Evolutionary conservation across 139 green algal genomes (phyloP).

Genomic region (Deuterostichococcus epilithicus): DNA sequence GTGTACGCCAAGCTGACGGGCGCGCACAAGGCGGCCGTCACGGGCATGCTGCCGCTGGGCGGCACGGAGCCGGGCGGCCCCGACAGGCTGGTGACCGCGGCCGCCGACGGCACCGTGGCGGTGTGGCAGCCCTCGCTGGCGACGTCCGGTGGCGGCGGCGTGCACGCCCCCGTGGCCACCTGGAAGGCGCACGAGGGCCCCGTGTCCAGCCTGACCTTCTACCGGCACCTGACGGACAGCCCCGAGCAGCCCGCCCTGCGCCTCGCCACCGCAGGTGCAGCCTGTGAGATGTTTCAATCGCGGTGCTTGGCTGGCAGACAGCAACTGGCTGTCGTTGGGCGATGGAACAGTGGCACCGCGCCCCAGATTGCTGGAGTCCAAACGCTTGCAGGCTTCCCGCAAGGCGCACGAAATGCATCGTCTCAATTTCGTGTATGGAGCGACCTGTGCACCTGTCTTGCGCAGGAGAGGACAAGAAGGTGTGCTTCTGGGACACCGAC

Average conservation of each 20-base stretch:
- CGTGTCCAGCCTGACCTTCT: conserved; percentile 39
- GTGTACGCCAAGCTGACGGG: conserved; percentile 45
- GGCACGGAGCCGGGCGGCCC: conserved; percentile 16
- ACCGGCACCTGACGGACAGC: conserved; percentile 14
- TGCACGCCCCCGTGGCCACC: conserved; percentile 5
- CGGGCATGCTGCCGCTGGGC: conserved; percentile 28
- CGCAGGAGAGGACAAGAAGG: conserved; percentile 36
- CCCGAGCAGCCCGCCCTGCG: conserved; percentile 15
- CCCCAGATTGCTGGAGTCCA: neutral
- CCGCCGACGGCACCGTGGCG: conserved; percentile 43
- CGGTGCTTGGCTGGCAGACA: neutral
- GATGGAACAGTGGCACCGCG: too few relatives aligned
- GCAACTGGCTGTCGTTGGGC: too few relatives aligned
- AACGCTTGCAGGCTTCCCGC: too few relatives aligned
- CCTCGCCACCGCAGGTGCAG: conserved; percentile 28
- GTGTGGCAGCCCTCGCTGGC: conserved; percentile 55
- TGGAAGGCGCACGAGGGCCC: conserved; percentile 55
- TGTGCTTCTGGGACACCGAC: conserved; percentile 36
- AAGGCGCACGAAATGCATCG: too few relatives aligned
- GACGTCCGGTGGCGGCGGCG: conserved; percentile 5
- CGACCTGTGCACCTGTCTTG: neutral
- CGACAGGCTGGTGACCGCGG: conserved; percentile 45
- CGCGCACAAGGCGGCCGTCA: conserved; percentile 37
- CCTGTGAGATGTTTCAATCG: neutral
- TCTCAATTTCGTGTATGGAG: too few relatives aligned